Conservation (phyloP, 2,329 filamentous ascomycete genomes). For the Fusarium nelsonii region DNA sequence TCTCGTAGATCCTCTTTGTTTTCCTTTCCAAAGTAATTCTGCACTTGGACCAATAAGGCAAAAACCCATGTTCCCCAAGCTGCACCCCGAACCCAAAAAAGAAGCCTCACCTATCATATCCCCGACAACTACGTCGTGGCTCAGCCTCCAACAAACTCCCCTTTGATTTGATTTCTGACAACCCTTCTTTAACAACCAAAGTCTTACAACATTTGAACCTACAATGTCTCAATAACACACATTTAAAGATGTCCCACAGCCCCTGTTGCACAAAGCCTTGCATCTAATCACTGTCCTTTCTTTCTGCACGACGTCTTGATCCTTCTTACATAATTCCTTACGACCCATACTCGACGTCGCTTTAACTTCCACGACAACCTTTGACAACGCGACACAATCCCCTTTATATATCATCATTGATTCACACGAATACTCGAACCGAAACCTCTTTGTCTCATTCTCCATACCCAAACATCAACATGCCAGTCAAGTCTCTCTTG, state of each 20-base stretch:
- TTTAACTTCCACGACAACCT: constrained; percentile 2
- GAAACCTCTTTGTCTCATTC: not conserved
- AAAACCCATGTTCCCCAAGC: constrained; percentile 9
- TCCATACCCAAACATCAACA: constrained; percentile 10
- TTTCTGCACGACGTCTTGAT: not conserved
- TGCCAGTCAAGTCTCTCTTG: constrained; percentile 64
- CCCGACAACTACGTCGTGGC: constrained; percentile 31
- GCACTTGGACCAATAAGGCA: constrained; percentile 18
- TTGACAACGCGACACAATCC: not conserved
- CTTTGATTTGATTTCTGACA: constrained; percentile 10
- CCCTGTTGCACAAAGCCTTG: not conserved
- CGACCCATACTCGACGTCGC: not conserved
- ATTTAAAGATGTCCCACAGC: constrained; percentile 3
- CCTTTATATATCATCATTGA: not conserved
- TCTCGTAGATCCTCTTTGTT: not conserved
- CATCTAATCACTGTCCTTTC: constrained; percentile 2
- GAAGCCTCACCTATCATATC: constrained; percentile 27
- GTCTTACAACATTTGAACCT: not conserved
- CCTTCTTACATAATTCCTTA: not conserved
- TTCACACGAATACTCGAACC: not conserved
- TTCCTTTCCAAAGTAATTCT: not conserved
- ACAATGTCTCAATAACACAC: constrained; percentile 5
- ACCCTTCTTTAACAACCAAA: not conserved
- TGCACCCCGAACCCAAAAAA: constrained; percentile 11
- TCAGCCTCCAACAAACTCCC: constrained; percentile 15